Evolutionary conservation across 768 basidiomycete species (phyloP).

Genomic region (Dioszegia aurantiaca): DNA sequence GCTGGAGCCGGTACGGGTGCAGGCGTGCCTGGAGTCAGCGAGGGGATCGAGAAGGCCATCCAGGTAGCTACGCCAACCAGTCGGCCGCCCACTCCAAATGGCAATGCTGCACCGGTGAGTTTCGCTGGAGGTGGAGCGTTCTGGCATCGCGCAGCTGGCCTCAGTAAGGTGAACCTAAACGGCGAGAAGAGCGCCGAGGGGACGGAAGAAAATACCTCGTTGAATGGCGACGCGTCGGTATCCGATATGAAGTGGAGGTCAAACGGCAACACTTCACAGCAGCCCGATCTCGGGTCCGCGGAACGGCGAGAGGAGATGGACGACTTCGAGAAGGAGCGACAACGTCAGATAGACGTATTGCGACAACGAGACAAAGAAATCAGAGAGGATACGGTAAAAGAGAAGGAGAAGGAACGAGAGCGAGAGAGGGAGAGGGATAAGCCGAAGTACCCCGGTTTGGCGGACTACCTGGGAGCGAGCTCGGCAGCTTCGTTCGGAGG

Average conservation of each 20-base stretch:
- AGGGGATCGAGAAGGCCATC: background rate
- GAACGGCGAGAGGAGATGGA: too few relatives aligned
- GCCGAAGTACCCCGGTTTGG: slow-evolving; percentile 22
- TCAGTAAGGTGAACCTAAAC: too few relatives aligned
- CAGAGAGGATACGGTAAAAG: background rate
- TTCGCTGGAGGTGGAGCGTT: background rate
- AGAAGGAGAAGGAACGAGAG: background rate
- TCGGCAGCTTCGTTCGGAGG: slow-evolving; percentile 6
- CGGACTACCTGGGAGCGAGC: slow-evolving; percentile 21
- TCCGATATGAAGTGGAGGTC: too few relatives aligned
- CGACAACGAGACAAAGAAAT: too few relatives aligned
- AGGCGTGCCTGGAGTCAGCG: too few relatives aligned
- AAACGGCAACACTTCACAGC: too few relatives aligned
- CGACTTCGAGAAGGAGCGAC: too few relatives aligned
- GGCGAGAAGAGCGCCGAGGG: too few relatives aligned
- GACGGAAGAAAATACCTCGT: background rate
- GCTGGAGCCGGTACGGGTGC: background rate
- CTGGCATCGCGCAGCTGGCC: background rate
- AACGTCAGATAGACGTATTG: too few relatives aligned
- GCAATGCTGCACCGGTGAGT: background rate
- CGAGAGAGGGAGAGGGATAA: slow-evolving; percentile 8
- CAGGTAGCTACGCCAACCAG: background rate
- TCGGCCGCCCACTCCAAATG: background rate
- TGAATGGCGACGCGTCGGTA: too few relatives aligned
- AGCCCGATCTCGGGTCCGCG: too few relatives aligned